Evolutionary conservation across 139 green algal genomes (phyloP).

Genomic region (Bryopsis sp.): DNA sequence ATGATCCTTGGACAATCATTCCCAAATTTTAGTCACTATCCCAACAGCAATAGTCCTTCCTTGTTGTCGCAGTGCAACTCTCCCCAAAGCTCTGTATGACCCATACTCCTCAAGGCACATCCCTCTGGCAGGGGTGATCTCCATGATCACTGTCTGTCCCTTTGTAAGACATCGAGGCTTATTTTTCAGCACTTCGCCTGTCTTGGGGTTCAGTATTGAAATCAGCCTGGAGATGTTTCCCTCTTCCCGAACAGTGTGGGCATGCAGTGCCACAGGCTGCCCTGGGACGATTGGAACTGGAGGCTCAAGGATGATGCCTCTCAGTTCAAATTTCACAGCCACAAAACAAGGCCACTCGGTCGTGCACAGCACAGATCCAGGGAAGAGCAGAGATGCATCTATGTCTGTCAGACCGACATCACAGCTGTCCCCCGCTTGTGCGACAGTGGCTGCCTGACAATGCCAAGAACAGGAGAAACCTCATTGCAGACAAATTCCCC

Average conservation of each 20-base stretch:
- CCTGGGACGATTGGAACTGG: constrained; percentile 67
- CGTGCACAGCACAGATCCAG: constrained; percentile 49
- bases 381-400: constrained; percentile 28
- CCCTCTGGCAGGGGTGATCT: constrained; percentile 48
- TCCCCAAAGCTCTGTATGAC: constrained; percentile 62
- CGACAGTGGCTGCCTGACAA: constrained; percentile 30
- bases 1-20: too few species aligned
- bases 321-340: constrained; percentile 27
- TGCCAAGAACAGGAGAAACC: background rate
- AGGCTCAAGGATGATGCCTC: constrained; percentile 73
- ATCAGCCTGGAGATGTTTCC: constrained; percentile 57
- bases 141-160: constrained; percentile 66
- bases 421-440: constrained; percentile 62
- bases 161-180: constrained; percentile 54
- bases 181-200: constrained; percentile 46
- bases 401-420: constrained; percentile 63
- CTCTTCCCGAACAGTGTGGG: constrained; percentile 59
- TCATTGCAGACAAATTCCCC: too few species aligned
- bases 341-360: constrained; percentile 8
- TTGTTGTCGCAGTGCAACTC: constrained; percentile 71
- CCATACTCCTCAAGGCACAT: constrained; percentile 71
- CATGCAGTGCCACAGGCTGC: constrained; percentile 55
- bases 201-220: constrained; percentile 59
- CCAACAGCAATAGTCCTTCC: constrained; percentile 82
- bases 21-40: constrained; percentile 51